Conservation (phyloP, 805 yeast genomes). For the Diddensiella caesifluorescens region DNA sequence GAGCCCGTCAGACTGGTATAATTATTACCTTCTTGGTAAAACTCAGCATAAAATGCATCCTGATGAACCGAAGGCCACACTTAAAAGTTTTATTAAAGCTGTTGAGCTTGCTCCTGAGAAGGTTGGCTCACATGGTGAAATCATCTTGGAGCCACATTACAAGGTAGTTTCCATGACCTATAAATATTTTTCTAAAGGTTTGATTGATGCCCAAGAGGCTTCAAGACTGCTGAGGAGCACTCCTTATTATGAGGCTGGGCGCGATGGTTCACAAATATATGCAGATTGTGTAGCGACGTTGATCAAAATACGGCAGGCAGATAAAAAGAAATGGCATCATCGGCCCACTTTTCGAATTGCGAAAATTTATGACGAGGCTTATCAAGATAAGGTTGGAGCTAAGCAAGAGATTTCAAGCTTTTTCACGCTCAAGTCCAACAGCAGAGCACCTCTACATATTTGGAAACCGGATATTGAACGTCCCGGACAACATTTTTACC, state of each 20-base stretch:
- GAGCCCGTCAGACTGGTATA: constrained; percentile 53
- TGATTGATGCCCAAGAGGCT: constrained; percentile 38
- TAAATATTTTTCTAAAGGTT: constrained; percentile 45
- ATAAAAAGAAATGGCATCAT: constrained; percentile 90
- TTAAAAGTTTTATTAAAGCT: constrained; percentile 39
- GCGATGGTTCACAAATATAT: constrained; percentile 30
- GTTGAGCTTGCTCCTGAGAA: constrained; percentile 20
- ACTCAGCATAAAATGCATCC: constrained; percentile 46
- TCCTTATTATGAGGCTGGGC: neutral
- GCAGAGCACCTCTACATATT: constrained; percentile 69
- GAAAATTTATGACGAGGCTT: constrained; percentile 49
- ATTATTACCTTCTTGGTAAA: constrained; percentile 54
- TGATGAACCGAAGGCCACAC: constrained; percentile 29
- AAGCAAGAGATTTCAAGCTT: constrained; percentile 57
- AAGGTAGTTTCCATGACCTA: constrained; percentile 50
- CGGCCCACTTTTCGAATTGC: constrained; percentile 73
- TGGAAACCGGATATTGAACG: constrained; percentile 93
- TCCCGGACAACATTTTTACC: constrained; percentile 88
- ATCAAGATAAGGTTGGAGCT: constrained; percentile 50
- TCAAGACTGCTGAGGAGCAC: constrained; percentile 32
- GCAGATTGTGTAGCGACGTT: constrained; percentile 42
- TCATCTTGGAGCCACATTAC: constrained; percentile 75
- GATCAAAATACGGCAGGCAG: constrained; percentile 46
- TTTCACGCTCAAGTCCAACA: constrained; percentile 57
- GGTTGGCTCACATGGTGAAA: constrained; percentile 39